These are phyloP conservation scores for Xylariaceae sp. DNA, from an alignment of 2,329 filamentous ascomycete species.

Conservation along the genomic window DNA sequence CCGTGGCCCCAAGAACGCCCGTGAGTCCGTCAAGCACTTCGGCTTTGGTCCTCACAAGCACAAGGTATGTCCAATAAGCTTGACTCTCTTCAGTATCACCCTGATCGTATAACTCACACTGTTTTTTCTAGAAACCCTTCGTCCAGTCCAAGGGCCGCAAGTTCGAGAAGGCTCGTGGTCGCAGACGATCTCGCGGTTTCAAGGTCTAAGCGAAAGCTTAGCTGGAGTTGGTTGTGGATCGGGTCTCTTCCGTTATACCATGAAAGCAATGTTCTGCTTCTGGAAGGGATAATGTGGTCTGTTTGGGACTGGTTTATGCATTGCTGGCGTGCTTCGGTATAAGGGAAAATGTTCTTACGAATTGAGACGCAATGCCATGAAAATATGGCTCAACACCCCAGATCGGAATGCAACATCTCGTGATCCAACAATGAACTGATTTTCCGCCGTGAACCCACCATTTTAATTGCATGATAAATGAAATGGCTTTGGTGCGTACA, in stretches of 20 bases:
- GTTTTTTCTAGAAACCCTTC: conserved; percentile 73
- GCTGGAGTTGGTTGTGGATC: conserved; percentile 27
- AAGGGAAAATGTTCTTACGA: conserved; percentile 33
- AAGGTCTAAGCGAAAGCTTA: conserved; percentile 77
- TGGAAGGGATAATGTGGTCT: conserved; percentile 25
- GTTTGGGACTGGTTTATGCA: conserved; percentile 34
- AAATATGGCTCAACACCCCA: conserved; percentile 16
- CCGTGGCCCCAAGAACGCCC: conserved; percentile 95
- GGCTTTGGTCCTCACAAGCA: conserved; percentile 96
- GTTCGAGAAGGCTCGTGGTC: conserved; percentile 98
- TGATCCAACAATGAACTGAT: conserved; percentile 5
- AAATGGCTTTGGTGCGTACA: too few species aligned
- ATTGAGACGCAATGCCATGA: conserved; percentile 31
- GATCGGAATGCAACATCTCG: conserved; percentile 12
- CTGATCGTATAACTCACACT: conserved; percentile 29
- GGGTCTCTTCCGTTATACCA: conserved; percentile 31
- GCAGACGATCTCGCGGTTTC: conserved; percentile 98
- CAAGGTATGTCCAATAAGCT: conserved; percentile 63
- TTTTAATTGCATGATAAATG: too few species aligned
- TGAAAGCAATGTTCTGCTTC: conserved; percentile 18
- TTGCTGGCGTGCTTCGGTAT: conserved; percentile 47
- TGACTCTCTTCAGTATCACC: neutral
- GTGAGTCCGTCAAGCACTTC: conserved; percentile 99
- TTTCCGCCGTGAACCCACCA: neutral
- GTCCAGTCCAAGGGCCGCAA: conserved; percentile 99